phyloP scores from a whole-genome alignment of 495 filamentous ascomycete species.

The Wilcoxina mikolae region DNA sequence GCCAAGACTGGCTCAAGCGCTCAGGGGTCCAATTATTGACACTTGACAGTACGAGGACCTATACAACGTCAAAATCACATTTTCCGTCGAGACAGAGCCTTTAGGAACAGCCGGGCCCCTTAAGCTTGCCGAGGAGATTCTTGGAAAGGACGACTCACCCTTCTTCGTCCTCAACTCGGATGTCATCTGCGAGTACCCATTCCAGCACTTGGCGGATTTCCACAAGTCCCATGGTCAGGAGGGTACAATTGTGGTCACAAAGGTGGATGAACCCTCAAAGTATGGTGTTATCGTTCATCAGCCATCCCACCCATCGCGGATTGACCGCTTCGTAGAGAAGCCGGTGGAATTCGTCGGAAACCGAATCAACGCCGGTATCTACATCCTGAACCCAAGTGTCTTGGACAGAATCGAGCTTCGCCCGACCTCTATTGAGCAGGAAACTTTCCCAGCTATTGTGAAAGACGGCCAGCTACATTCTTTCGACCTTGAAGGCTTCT shows the following conservation, averaged over 20 bases:
- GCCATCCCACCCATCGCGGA: conserved; percentile 75
- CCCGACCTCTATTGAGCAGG: conserved; percentile 98
- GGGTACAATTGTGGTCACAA: conserved; percentile 97
- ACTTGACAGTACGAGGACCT: conserved; percentile 62
- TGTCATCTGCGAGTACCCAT: conserved; percentile 96
- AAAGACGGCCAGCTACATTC: conserved; percentile 88
- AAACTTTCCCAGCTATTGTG: conserved; percentile 94
- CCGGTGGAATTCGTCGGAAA: conserved; percentile 98
- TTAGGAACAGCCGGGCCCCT: conserved; percentile 91
- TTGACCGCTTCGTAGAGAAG: conserved; percentile 99
- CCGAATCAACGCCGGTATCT: conserved; percentile 98
- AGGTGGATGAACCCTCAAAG: conserved; percentile 98
- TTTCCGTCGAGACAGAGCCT: conserved; percentile 90
- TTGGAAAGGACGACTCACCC: conserved; percentile 81
- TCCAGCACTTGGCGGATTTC: conserved; percentile 74
- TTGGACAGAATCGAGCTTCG: conserved; percentile 86
- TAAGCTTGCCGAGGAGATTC: conserved; percentile 86
- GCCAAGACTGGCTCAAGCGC: neutral
- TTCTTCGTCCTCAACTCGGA: conserved; percentile 99
- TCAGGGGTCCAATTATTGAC: neutral
- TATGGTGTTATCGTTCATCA: conserved; percentile 99
- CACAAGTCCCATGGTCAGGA: conserved; percentile 87
- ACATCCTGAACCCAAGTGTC: conserved; percentile 91
- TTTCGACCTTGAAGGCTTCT: conserved; percentile 96
- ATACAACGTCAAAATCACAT: conserved; percentile 87